These are phyloP conservation scores for Camelina hispida DNA, from an alignment of 345 rosid genomes.

Conservation along the genomic window DNA sequence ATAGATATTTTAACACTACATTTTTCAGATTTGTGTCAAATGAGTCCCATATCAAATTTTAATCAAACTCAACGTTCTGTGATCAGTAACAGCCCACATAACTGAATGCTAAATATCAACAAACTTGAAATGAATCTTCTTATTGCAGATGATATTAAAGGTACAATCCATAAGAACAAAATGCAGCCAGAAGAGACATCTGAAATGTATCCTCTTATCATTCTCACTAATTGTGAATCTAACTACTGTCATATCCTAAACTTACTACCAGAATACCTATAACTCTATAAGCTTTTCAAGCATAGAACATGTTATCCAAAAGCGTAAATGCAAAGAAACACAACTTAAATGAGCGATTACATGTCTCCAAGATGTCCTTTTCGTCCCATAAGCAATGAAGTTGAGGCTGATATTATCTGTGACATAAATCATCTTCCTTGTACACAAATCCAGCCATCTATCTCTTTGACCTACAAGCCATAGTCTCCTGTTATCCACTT, in stretches of 20 bases:
- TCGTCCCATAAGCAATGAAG: conserved; percentile 67
- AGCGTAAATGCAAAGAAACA: neutral
- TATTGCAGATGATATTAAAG: neutral
- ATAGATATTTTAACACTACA: neutral
- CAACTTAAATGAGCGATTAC: neutral
- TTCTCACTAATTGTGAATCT: neutral
- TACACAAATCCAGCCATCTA: conserved; percentile 78
- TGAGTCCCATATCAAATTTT: no score
- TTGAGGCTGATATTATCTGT: conserved; percentile 66
- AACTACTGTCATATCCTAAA: neutral
- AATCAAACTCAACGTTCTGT: neutral
- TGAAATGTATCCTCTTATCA: no score
- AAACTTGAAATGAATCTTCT: no score
- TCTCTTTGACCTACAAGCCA: conserved; percentile 60
- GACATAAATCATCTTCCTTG: conserved; percentile 71
- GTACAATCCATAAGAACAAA: neutral
- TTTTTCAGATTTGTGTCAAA: neutral
- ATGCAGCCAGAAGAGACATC: no score
- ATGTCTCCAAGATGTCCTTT: conserved; percentile 22
- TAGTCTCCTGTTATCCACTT: conserved; percentile 12
- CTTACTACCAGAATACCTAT: conserved; percentile 8
- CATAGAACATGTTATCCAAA: neutral
- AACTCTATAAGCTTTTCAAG: neutral
- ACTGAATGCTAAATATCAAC: neutral
- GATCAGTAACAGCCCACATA: neutral